phyloP scores from a whole-genome alignment of 2,329 filamentous ascomycete genomes.

The Penicillium decumbens region DNA sequence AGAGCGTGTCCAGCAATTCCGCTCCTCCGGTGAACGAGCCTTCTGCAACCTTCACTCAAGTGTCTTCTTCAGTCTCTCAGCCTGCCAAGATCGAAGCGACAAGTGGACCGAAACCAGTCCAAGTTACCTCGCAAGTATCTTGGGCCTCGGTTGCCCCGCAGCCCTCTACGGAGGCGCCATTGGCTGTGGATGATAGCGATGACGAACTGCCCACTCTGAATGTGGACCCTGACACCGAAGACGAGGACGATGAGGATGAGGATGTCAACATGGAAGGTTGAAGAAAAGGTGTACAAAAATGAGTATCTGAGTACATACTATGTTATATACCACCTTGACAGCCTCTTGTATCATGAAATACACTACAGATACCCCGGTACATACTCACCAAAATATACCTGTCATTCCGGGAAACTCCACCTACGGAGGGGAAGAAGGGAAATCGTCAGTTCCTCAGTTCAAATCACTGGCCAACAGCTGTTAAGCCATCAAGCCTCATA shows the following conservation, averaged over 20 bases:
- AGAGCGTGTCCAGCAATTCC: conserved; percentile 5
- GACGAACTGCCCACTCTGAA: conserved; percentile 49
- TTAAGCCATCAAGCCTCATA: too few relatives aligned
- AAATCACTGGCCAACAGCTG: too few relatives aligned
- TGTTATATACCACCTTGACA: neutral
- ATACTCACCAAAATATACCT: too few relatives aligned
- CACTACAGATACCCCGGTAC: neutral
- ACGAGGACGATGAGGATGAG: conserved; percentile 40
- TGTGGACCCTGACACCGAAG: conserved; percentile 45
- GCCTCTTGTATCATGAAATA: neutral
- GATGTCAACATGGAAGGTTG: conserved; percentile 27
- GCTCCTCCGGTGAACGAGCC: neutral
- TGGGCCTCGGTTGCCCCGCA: conserved; percentile 4
- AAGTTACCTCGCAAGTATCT: conserved; percentile 11
- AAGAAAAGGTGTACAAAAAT: neutral
- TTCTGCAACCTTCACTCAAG: neutral
- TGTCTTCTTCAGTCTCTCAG: conserved; percentile 6
- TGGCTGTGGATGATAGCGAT: conserved; percentile 41
- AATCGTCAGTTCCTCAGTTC: too few relatives aligned
- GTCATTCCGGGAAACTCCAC: too few relatives aligned
- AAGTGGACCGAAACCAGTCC: conserved; percentile 4
- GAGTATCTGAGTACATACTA: neutral
- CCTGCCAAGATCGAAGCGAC: conserved; percentile 11
- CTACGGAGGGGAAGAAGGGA: too few relatives aligned
- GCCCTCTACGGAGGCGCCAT: conserved; percentile 10